phyloP scores from a whole-genome alignment of 2,329 filamentous ascomycete genomes.

The Curvularia eragrostidis region DNA sequence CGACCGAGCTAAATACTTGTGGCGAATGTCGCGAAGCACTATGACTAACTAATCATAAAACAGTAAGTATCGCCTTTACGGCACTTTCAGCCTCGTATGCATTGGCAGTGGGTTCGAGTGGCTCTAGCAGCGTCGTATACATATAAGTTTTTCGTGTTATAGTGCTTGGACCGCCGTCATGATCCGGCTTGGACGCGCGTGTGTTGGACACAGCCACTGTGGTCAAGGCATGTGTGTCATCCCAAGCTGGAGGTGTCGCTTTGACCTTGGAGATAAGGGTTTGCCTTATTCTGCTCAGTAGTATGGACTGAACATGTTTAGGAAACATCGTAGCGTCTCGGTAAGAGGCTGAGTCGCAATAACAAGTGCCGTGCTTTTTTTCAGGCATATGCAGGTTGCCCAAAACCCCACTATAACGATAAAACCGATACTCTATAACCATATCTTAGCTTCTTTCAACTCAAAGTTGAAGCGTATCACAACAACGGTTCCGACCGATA shows the following conservation, averaged over 20 bases:
- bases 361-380: background rate
- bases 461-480: background rate
- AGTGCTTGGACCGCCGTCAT: background rate
- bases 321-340: background rate
- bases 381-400: background rate
- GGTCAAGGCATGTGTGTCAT: background rate
- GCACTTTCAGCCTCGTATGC: background rate
- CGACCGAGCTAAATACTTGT: background rate
- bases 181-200: background rate
- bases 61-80: background rate
- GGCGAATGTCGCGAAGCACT: background rate
- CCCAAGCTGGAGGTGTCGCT: background rate
- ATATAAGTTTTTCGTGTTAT: background rate
- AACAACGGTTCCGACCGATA: background rate
- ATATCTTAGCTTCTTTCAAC: background rate
- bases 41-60: background rate
- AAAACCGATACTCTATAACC: background rate
- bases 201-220: background rate
- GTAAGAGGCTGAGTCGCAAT: background rate
- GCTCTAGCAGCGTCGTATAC: background rate
- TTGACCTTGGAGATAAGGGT: background rate
- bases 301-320: background rate
- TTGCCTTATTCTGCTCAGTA: background rate
- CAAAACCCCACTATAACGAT: background rate
- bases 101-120: background rate